Base-by-base conservation (phyloP, 2,329 filamentous ascomycete species). In the Clonostachys rosea region DNA sequence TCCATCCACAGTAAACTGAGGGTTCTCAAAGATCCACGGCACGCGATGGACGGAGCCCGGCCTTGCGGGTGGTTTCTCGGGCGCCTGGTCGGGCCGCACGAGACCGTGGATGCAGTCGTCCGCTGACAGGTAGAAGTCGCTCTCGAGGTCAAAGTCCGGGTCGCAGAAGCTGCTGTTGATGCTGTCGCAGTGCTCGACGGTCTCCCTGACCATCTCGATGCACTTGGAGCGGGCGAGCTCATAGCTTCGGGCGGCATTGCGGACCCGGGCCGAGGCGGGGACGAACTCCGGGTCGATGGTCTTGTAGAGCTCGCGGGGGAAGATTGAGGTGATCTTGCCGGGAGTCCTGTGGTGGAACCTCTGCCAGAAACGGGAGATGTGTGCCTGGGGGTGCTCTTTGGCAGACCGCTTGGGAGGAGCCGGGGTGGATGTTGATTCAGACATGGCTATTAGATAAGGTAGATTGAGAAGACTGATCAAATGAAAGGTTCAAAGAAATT, bases 81-180 rank as follows among this genome's bases (percentile, higher is more conserved):
- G 7, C 24, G 6, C 24, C 24, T 10, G 8, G 8, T 30, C 8
- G 24, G 24, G 8, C 24, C 24, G 52, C 33, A 52, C 48, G 5
- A 50, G 42, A 13, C 34, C 37, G n/a, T 37, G 53, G 18, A 57
- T 46, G 49, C 73, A 67, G 54, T 60, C 56, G 33, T 73, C 60
- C 11, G 55, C 44, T 2, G 43, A 40, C 6, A 70, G 74, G 54
- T 44, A 44, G 44, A 55, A 54, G 48, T 73, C 70, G 8, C 52
- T 49, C 53, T 71, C 70, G 43, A 73, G 65, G 47, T 73, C 68
- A 47, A 71, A 74, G 52, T 72, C 68, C 2, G 67, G 60, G 45
- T 74, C 70, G 41, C 65, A 70, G 48, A 68, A 73, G 55, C 70
- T 73, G 48, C 68, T 62, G 50, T 74, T 74, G 24, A 66, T 72